These are phyloP conservation scores for Stachybotrys elegans DNA, from an alignment of 2,329 filamentous ascomycete species.

Conservation along the genomic window DNA sequence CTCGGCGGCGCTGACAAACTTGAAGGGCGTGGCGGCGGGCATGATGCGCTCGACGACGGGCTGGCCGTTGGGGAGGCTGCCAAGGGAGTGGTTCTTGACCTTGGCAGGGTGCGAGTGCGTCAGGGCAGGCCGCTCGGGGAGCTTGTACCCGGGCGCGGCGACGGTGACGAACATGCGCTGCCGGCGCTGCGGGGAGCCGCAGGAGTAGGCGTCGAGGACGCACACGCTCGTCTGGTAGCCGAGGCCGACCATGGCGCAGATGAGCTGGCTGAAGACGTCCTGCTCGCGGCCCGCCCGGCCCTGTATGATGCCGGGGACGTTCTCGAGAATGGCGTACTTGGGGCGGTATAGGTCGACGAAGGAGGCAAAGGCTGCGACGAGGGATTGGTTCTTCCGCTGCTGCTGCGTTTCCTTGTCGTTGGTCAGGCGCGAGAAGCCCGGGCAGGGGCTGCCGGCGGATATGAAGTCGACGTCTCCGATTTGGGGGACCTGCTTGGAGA, in stretches of 20 bases:
- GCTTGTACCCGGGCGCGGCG: slow-evolving; percentile 57
- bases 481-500: slow-evolving; percentile 42
- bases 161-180: slow-evolving; percentile 67
- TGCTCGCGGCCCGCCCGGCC: slow-evolving; percentile 39
- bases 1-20: slow-evolving; percentile 46
- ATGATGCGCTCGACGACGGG: slow-evolving; percentile 48
- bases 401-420: slow-evolving; percentile 43
- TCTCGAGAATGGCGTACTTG: slow-evolving; percentile 71
- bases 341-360: slow-evolving; percentile 72
- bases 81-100: slow-evolving; percentile 36
- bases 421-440: slow-evolving; percentile 67
- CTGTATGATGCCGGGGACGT: slow-evolving; percentile 63
- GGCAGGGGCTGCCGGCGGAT: slow-evolving; percentile 70
- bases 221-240: slow-evolving; percentile 71
- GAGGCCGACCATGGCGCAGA: slow-evolving; percentile 68
- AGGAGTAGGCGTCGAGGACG: slow-evolving; percentile 64
- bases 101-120: slow-evolving; percentile 57
- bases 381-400: slow-evolving; percentile 66
- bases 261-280: slow-evolving; percentile 67
- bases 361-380: slow-evolving; percentile 71
- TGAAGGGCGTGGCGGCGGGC: slow-evolving; percentile 50
- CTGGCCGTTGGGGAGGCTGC: slow-evolving; percentile 54
- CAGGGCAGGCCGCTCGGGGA: slow-evolving; percentile 49
- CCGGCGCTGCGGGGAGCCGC: slow-evolving; percentile 61
- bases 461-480: slow-evolving; percentile 65